Base-by-base conservation (phyloP, 495 filamentous ascomycete species). In the Podospora tetraspora region DNA sequence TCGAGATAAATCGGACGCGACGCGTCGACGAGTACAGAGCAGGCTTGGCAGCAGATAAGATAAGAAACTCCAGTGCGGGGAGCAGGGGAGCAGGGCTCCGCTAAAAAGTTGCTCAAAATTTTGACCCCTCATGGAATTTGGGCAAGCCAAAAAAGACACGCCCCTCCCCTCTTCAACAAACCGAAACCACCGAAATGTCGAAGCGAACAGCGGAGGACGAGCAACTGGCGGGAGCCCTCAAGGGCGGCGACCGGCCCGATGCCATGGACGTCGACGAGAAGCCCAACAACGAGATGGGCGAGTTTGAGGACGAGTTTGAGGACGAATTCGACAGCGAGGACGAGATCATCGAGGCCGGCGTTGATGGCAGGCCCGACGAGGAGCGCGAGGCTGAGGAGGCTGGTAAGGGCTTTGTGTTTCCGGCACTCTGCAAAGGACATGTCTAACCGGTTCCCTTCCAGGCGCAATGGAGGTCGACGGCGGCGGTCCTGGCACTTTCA, bases 281-380 rank as follows among this genome's bases (percentile, higher is more conserved):
- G 66, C 75, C 78, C 64, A 79, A 82, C 64, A 79, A 82, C 71
- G 91, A 93, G 63, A 90, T 89, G 81, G 91, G 91, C 74, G 92
- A 95, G 68, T 97, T 97, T 70, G 94, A 97, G 78, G 94, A 98
- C 79, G 92, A 97, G 71, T 98, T 90, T 69, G 94, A 96, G 78
- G 94, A 97, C 73, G 94, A 98, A 74, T 98, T 92, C 74, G 94
- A 97, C 83, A 96, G 92, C 73, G 94, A 97, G 71, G 93, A 97
- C 75, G 94, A 98, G 80, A 91, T 98, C 60, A 78, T 97, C 63
- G 95, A 97, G 80, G 94, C 94, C 29, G 95, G 93, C 63, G 92
- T 96, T 19, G 94, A 99, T 71, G 95, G 94, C 21, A 83, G 92
- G 70, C 93, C 93, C 25, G 93, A 97, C 79, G 91, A 88, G n/a